Conservation (phyloP, 129 eudicot genomes). For the Centaurea solstitialis region DNA sequence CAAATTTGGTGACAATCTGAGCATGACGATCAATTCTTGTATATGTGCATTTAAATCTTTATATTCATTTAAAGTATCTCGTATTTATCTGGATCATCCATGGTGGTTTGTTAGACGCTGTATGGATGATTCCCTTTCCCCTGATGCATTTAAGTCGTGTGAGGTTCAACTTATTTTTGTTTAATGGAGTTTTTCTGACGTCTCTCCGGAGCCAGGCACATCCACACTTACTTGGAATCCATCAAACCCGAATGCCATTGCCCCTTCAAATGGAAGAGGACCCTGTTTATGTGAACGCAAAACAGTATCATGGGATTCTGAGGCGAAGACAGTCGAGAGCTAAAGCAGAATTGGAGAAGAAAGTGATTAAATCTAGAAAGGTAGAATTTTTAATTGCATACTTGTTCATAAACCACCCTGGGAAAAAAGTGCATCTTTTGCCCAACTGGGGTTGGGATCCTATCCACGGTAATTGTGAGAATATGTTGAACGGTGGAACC, state of each 20-base stretch:
- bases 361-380: conserved; percentile 59
- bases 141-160: not conserved
- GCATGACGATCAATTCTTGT: not conserved
- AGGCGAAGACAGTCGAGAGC: conserved; percentile 81
- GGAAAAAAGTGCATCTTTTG: not conserved
- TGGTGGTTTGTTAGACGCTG: not conserved
- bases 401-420: not conserved
- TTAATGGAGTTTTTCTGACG: not conserved
- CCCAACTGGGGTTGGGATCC: not conserved
- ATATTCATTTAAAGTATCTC: not conserved
- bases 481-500: not conserved
- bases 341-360: conserved; percentile 70
- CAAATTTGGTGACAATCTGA: not conserved
- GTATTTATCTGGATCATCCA: not conserved
- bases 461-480: not conserved
- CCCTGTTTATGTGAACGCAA: conserved; percentile 78
- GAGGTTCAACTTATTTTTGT: not conserved
- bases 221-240: conserved; percentile 52
- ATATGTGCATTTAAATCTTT: not conserved
- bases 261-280: conserved; percentile 78
- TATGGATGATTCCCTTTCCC: not conserved
- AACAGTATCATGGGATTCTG: conserved; percentile 74
- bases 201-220: conserved; percentile 50
- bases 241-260: conserved; percentile 53
- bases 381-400: conserved; percentile 20